Evolutionary conservation across 1,139 yeast genomes (phyloP).

Genomic region (Arxiozyma heterogenica): DNA sequence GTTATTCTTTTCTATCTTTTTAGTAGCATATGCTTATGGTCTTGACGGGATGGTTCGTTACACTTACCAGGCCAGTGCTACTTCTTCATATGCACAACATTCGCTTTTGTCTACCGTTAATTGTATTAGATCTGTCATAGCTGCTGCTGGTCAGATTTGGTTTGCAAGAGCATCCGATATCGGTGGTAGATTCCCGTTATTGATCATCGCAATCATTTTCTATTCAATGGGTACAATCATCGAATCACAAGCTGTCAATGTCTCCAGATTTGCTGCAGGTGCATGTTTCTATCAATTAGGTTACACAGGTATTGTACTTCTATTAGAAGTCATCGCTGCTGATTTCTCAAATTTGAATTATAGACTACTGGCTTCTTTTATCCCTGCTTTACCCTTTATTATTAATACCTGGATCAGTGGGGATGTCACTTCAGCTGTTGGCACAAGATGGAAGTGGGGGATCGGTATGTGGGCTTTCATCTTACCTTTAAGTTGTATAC

Average conservation of each 20-base stretch:
- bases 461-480: conserved; percentile 78
- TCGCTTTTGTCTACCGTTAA: conserved; percentile 55
- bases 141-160: conserved; percentile 64
- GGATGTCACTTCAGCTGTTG: conserved; percentile 37
- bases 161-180: conserved; percentile 59
- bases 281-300: conserved; percentile 61
- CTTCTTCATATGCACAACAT: conserved; percentile 45
- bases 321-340: conserved; percentile 48
- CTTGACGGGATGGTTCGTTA: conserved; percentile 46
- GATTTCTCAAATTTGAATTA: conserved; percentile 60
- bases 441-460: conserved; percentile 55
- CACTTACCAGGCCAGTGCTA: conserved; percentile 44
- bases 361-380: conserved; percentile 51
- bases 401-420: conserved; percentile 75
- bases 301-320: conserved; percentile 49
- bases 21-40: conserved; percentile 55
- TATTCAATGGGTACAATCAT: conserved; percentile 60
- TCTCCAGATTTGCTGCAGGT: conserved; percentile 60
- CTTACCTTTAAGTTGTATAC: conserved; percentile 54
- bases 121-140: conserved; percentile 51
- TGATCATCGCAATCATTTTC: conserved; percentile 44
- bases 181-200: conserved; percentile 54
- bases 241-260: conserved; percentile 52
- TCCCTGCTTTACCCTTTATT: conserved; percentile 62
- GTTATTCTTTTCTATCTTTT: conserved; percentile 41